Percentiles rank a stretch among this genome's conserved stretches.
These are phyloP conservation scores for Lonicera japonica DNA, from an alignment of 129 eudicot genomes.

Conservation along the genomic window DNA sequence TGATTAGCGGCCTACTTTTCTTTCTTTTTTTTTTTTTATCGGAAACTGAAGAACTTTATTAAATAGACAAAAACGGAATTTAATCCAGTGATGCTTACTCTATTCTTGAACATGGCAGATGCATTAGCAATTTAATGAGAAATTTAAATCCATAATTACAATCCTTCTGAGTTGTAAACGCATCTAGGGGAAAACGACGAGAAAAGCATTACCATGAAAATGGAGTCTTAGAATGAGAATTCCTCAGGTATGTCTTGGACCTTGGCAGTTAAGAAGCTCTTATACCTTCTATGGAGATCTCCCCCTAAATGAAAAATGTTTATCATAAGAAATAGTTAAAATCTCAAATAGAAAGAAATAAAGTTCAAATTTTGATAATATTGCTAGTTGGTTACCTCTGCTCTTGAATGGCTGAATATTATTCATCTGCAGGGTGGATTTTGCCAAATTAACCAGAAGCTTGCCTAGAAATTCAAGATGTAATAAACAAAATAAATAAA, in stretches of 20 bases:
- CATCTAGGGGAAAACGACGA: background rate
- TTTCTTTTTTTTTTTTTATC: too few relatives aligned
- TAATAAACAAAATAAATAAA: too few relatives aligned
- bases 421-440: constrained; percentile 17
- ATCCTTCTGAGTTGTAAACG: too few relatives aligned
- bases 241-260: constrained; percentile 25
- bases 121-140: too few relatives aligned
- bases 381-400: constrained; percentile 19
- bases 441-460: constrained; percentile 26
- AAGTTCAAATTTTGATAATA: too few relatives aligned
- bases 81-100: too few relatives aligned
- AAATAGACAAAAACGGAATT: too few relatives aligned
- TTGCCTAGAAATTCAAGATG: constrained; percentile 10
- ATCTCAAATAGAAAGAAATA: too few relatives aligned
- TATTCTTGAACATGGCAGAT: too few relatives aligned
- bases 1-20: too few relatives aligned
- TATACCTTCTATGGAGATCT: constrained; percentile 26
- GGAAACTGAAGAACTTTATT: too few relatives aligned
- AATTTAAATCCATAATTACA: too few relatives aligned
- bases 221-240: constrained; percentile 17
- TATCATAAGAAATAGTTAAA: background rate
- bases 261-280: constrained; percentile 26
- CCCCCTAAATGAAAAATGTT: constrained; percentile 26
- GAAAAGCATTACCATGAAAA: background rate
- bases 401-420: constrained; percentile 18